Conservation (phyloP, 2,329 filamentous ascomycete species). For the Escovopsis sp. region DNA sequence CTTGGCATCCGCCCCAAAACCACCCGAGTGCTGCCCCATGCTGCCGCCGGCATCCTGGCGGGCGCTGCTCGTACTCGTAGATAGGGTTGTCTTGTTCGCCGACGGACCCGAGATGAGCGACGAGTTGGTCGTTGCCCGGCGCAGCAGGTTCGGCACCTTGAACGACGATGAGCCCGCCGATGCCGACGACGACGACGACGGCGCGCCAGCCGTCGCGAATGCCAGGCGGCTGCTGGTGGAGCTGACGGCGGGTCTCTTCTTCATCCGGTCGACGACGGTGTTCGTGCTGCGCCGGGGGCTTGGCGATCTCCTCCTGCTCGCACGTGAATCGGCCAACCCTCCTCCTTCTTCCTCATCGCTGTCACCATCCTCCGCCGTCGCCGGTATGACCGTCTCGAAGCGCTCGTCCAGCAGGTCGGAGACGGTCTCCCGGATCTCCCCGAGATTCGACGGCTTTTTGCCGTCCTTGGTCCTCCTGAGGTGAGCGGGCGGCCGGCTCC, state of each 20-base stretch:
- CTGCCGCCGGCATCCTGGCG: slow-evolving; percentile 20
- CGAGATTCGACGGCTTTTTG: slow-evolving; percentile 58
- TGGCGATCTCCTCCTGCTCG: slow-evolving; percentile 20
- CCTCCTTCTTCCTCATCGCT: slow-evolving; percentile 27
- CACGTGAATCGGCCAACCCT: slow-evolving; percentile 25
- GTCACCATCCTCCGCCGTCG: slow-evolving; percentile 22
- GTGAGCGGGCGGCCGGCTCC: slow-evolving; percentile 45
- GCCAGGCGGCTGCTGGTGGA: slow-evolving; percentile 34
- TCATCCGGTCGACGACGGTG: slow-evolving; percentile 57
- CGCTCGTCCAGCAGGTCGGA: slow-evolving; percentile 70
- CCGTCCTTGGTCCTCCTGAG: slow-evolving; percentile 45
- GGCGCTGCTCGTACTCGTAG: slow-evolving; percentile 21
- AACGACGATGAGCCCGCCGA: slow-evolving; percentile 28
- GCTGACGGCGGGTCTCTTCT: slow-evolving; percentile 29
- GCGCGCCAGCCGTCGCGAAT: slow-evolving; percentile 32
- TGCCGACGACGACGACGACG: no score
- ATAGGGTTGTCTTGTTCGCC: slow-evolving; percentile 10
- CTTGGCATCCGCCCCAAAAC: slow-evolving; percentile 35
- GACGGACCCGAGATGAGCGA: slow-evolving; percentile 25
- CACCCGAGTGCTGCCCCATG: slow-evolving; percentile 18
- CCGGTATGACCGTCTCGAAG: slow-evolving; percentile 32
- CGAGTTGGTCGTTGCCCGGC: slow-evolving; percentile 58
- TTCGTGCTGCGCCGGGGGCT: slow-evolving; percentile 22
- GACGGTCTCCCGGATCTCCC: slow-evolving; percentile 70
- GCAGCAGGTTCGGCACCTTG: slow-evolving; percentile 56